Conservation (phyloP, 495 filamentous ascomycete species). For the Trichodelitschia bisporula region DNA sequence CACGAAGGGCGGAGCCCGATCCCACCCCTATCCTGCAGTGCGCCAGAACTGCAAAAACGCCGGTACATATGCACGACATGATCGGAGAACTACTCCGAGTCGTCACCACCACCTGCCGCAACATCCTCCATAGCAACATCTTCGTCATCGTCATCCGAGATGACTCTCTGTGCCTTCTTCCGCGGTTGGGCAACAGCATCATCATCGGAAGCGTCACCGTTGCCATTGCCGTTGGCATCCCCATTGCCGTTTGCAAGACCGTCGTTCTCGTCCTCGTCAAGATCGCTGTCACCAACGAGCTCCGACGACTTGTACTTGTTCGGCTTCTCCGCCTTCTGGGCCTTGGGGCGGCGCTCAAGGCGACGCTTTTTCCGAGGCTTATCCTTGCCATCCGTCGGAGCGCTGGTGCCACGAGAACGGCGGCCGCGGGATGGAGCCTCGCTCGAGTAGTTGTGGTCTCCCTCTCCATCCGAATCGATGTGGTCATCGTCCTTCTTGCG, state of each 20-base stretch:
- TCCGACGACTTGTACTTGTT: constrained; percentile 17
- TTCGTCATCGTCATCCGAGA: constrained; percentile 16
- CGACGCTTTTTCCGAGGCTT: constrained; percentile 15
- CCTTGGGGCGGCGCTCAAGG: constrained; percentile 9
- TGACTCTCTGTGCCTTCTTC: constrained; percentile 13
- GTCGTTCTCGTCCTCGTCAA: constrained; percentile 10
- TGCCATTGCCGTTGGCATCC: constrained; percentile 1
- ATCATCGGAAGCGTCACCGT: constrained; percentile 5
- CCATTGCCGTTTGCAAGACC: constrained; percentile 2
- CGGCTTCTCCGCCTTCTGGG: constrained; percentile 6
- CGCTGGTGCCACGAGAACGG: constrained; percentile 8
- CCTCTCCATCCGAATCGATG: constrained; percentile 48
- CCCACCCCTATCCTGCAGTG: too few species aligned
- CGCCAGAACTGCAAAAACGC: too few species aligned
- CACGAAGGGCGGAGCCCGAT: too few species aligned
- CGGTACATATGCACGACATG: too few species aligned
- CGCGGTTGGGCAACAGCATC: constrained; percentile 5
- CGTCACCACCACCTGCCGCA: too few species aligned
- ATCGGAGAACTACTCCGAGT: too few species aligned
- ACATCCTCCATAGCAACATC: constrained; percentile 6
- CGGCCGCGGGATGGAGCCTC: constrained; percentile 33
- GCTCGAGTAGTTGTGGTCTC: constrained; percentile 52
- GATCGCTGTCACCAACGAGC: constrained; percentile 13
- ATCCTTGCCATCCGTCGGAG: constrained; percentile 7
- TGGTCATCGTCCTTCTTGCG: constrained; percentile 47